Conservation (phyloP, 441 rosid genomes). For the Eruca vesicaria region DNA sequence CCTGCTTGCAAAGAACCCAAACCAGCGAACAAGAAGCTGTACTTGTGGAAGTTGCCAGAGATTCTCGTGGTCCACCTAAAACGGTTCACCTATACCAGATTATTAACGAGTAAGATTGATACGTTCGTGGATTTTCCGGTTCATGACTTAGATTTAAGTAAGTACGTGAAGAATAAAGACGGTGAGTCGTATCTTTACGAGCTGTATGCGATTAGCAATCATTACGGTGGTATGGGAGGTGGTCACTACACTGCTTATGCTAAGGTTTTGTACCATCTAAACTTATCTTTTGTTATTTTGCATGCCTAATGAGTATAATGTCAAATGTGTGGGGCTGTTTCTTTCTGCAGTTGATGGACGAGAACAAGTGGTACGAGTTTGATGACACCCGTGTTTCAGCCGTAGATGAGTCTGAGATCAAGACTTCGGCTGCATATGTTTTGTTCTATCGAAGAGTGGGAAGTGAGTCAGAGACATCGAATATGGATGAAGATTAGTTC, state of each 20-base stretch:
- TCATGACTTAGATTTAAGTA: conserved; percentile 60
- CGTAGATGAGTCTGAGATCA: conserved; percentile 60
- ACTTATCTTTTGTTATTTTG: not conserved
- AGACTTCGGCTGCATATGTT: conserved; percentile 84
- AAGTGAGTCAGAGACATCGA: conserved; percentile 41
- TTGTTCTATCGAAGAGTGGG: conserved; percentile 75
- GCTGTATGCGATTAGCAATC: conserved; percentile 70
- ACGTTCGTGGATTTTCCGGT: conserved; percentile 57
- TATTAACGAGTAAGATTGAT: conserved; percentile 57
- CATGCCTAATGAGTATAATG: not conserved
- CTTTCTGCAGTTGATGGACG: conserved; percentile 73
- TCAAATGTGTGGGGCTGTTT: not conserved
- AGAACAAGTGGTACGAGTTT: conserved; percentile 88
- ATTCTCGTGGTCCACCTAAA: conserved; percentile 68
- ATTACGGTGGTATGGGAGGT: conserved; percentile 66
- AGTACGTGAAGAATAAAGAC: conserved; percentile 51
- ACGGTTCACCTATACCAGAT: conserved; percentile 64
- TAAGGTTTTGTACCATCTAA: conserved; percentile 43
- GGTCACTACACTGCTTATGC: conserved; percentile 78
- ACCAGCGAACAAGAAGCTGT: conserved; percentile 69
- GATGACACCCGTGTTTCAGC: conserved; percentile 81
- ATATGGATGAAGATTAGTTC: conserved; percentile 5
- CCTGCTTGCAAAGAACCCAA: conserved; percentile 68
- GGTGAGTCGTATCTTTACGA: conserved; percentile 55
- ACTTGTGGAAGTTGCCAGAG: conserved; percentile 75